Percentiles rank a stretch among this genome's conserved stretches.
Conservation (phyloP, 2,329 filamentous ascomycete species). For the Colletotrichum aenigma region DNA sequence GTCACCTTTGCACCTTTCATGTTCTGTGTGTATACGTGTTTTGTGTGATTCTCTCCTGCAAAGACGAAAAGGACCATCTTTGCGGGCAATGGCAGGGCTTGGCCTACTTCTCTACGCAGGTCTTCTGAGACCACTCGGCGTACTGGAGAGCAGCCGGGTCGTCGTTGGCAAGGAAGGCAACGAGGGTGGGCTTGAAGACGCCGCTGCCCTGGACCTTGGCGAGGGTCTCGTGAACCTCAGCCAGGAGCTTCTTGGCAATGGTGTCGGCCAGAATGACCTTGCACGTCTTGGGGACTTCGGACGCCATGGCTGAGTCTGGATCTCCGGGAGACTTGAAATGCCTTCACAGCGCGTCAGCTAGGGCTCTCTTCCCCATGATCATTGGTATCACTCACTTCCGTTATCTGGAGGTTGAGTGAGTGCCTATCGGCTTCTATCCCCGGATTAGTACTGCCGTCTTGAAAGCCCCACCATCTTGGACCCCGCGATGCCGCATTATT, state of each 20-base stretch:
- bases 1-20: not conserved
- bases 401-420: not conserved
- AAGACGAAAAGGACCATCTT: not conserved
- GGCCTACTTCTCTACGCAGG: slow-evolving; percentile 91
- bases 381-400: not conserved
- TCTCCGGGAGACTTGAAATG: not conserved
- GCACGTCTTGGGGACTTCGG: slow-evolving; percentile 70
- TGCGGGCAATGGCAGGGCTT: not conserved
- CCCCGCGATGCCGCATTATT: slow-evolving; percentile 8
- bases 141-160: slow-evolving; percentile 93
- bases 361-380: not conserved
- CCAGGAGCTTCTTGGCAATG: slow-evolving; percentile 81
- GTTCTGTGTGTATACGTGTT: not conserved
- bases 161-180: slow-evolving; percentile 89
- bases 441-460: slow-evolving; percentile 9
- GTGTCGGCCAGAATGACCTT: slow-evolving; percentile 91
- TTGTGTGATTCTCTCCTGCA: not conserved
- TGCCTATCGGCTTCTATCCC: slow-evolving; percentile 11
- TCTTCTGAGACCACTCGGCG: slow-evolving; percentile 97
- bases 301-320: slow-evolving; percentile 36
- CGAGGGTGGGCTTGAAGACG: slow-evolving; percentile 71
- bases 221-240: slow-evolving; percentile 78
- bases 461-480: slow-evolving; percentile 17
- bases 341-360: not conserved
- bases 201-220: slow-evolving; percentile 67